Evolutionary conservation across 345 rosid genomes (phyloP).

Genomic region (Eucalyptus dawsonii): DNA sequence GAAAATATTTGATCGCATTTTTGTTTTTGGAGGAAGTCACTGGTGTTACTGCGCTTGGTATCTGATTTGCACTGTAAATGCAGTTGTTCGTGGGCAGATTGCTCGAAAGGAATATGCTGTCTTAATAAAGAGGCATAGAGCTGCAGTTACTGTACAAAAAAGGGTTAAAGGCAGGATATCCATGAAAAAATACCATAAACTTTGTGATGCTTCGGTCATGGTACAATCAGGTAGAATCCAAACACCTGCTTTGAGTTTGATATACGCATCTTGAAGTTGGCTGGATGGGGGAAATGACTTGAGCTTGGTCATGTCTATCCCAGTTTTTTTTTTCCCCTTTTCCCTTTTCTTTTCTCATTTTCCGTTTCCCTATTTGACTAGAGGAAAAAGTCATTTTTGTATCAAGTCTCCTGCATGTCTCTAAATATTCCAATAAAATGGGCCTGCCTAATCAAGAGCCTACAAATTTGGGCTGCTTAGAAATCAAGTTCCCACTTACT

Average conservation of each 20-base stretch:
- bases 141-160: conserved; percentile 78
- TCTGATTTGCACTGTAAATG: conserved; percentile 1
- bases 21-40: not conserved
- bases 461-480: not conserved
- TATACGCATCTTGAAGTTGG: not conserved
- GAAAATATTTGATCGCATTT: not conserved
- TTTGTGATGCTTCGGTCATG: conserved; percentile 39
- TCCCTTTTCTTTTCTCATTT: not conserved
- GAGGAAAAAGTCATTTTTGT: not conserved
- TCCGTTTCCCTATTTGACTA: not conserved
- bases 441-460: not conserved
- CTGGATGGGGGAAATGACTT: not conserved
- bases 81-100: conserved; percentile 79
- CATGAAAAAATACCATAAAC: conserved; percentile 25
- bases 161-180: conserved; percentile 40
- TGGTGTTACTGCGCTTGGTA: not conserved
- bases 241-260: not conserved
- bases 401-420: not conserved
- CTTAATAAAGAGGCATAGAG: conserved; percentile 56
- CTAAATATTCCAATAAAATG: not conserved
- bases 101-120: conserved; percentile 55
- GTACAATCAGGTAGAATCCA: conserved; percentile 63
- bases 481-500: not conserved
- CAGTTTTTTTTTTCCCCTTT: not conserved
- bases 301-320: not conserved